These are phyloP conservation scores for Clausena lansium DNA, from an alignment of 345 rosid genomes.

Conservation along the genomic window DNA sequence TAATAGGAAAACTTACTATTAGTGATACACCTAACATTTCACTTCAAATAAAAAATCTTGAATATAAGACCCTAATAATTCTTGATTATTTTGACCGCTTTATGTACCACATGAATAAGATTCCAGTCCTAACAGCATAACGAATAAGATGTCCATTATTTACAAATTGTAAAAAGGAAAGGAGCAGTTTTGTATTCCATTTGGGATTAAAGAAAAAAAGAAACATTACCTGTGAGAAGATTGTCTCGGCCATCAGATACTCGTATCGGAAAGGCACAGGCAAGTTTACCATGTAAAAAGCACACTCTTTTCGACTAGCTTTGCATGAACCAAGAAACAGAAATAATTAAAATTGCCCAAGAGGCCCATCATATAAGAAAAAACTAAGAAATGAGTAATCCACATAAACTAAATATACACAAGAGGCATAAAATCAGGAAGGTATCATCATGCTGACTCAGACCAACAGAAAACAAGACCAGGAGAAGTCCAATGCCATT, in stretches of 20 bases:
- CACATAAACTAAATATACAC: not conserved
- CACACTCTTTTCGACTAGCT: conserved; percentile 99
- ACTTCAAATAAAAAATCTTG: too few species aligned
- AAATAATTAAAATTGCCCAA: conserved; percentile 27
- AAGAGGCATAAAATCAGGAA: not conserved
- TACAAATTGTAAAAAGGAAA: not conserved
- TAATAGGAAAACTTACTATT: too few species aligned
- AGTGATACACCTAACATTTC: too few species aligned
- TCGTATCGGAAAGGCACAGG: conserved; percentile 96
- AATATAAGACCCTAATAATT: too few species aligned
- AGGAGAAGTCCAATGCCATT: not conserved
- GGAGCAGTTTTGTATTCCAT: not conserved
- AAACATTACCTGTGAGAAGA: conserved; percentile 85
- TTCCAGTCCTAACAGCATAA: not conserved
- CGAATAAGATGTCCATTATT: not conserved
- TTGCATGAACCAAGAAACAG: conserved; percentile 68
- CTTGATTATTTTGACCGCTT: not conserved
- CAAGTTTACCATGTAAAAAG: conserved; percentile 86
- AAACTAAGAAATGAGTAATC: not conserved
- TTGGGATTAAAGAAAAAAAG: not conserved
- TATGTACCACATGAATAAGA: not conserved
- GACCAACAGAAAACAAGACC: not conserved
- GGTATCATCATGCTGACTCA: not conserved
- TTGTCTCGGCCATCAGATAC: conserved; percentile 97
- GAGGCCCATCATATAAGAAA: not conserved